phyloP scores from a whole-genome alignment of 208 protist genomes.

The Kentomonas sorsogonicus region DNA sequence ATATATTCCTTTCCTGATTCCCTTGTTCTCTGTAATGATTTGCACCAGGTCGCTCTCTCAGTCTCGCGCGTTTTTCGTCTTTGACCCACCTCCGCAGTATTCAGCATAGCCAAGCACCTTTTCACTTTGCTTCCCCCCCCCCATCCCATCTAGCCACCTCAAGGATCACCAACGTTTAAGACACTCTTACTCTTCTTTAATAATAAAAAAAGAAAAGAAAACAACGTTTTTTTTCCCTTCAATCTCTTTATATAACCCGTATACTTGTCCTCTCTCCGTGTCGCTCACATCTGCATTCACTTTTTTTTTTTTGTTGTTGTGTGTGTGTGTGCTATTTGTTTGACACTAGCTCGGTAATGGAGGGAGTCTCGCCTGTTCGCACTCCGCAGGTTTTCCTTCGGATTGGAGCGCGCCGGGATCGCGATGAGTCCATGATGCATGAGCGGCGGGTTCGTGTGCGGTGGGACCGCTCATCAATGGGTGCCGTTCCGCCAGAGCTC shows the following conservation, averaged over 20 bases:
- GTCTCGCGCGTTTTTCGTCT: too few relatives aligned
- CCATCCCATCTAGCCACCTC: too few relatives aligned
- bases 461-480: conserved; percentile 26
- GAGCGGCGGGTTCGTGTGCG: conserved; percentile 19
- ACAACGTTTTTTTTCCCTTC: not conserved
- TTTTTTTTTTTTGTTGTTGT: not conserved
- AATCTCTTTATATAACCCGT: not conserved
- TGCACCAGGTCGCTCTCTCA: too few relatives aligned
- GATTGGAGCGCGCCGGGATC: conserved; percentile 12
- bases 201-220: not conserved
- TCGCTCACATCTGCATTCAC: too few relatives aligned
- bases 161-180: too few relatives aligned
- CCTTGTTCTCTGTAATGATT: too few relatives aligned
- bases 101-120: too few relatives aligned
- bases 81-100: too few relatives aligned
- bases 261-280: conserved; percentile 2
- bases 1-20: too few relatives aligned
- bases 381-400: conserved; percentile 17
- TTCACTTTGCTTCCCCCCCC: too few relatives aligned
- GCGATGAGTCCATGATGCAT: conserved; percentile 15
- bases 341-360: not conserved
- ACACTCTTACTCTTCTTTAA: not conserved
- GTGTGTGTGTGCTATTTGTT: not conserved
- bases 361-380: not conserved
- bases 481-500: conserved; percentile 11